Percentiles rank a stretch among this genome's conserved stretches.
Conservation (phyloP, 352 stramenopile species). For the Phytopythium boreale region DNA sequence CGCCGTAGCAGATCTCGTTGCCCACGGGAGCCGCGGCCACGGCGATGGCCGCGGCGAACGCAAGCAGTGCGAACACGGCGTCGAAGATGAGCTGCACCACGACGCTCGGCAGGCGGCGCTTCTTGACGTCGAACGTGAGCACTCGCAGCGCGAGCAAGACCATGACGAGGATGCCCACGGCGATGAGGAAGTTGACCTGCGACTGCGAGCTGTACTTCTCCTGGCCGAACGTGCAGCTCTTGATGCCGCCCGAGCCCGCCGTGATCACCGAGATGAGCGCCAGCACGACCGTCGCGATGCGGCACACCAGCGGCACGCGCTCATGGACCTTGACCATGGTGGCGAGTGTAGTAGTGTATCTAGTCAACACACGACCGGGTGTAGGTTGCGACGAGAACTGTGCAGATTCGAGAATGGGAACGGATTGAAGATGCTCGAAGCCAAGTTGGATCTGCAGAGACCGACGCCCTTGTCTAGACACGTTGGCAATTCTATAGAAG, state of each 20-base stretch:
- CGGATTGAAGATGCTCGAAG: no score
- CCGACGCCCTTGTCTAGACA: no score
- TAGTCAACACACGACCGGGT: no score
- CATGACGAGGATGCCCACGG: constrained; percentile 32
- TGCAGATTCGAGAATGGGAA: background rate
- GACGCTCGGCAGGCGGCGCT: constrained; percentile 36
- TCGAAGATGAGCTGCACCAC: constrained; percentile 43
- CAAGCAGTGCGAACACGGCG: constrained; percentile 49
- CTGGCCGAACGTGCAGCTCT: constrained; percentile 49
- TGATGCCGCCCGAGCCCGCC: constrained; percentile 37
- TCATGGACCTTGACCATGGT: constrained; percentile 30
- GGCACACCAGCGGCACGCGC: constrained; percentile 33
- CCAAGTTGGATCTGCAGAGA: no score
- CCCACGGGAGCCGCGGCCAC: constrained; percentile 50
- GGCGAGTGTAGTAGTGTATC: background rate
- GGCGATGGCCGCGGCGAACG: constrained; percentile 50
- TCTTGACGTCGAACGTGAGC: constrained; percentile 55
- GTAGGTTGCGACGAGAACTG: background rate
- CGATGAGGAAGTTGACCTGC: constrained; percentile 60
- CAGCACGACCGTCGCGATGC: constrained; percentile 38
- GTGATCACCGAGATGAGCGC: constrained; percentile 37
- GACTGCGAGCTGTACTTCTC: constrained; percentile 46
- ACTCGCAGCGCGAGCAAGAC: constrained; percentile 34
- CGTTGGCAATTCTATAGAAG: no score
- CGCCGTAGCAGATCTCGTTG: constrained; percentile 50